Conservation (phyloP, 2,329 filamentous ascomycete genomes). For the Colletotrichum sp. region DNA sequence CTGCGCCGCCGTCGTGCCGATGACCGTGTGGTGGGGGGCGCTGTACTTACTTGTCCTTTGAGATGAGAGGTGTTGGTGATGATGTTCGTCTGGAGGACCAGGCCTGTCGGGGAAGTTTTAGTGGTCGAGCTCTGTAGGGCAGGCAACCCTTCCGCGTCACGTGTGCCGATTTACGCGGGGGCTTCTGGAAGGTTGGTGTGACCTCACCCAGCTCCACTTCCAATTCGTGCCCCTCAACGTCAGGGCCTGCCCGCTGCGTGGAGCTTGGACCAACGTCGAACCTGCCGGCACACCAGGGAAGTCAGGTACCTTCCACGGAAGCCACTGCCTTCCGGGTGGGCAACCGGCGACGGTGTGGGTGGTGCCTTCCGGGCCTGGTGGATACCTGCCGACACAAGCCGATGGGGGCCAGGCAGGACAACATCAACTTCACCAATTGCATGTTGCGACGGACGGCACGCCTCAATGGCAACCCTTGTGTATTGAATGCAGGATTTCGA, state of each 20-base stretch:
- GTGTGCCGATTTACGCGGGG: not conserved
- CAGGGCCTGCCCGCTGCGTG: not conserved
- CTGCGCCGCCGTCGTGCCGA: not conserved
- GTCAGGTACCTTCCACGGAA: not conserved
- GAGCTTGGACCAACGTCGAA: not conserved
- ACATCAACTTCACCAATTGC: no score
- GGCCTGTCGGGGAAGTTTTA: conserved; percentile 13
- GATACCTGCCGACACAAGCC: not conserved
- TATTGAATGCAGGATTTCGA: not conserved
- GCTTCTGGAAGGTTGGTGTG: not conserved
- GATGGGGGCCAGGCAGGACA: not conserved
- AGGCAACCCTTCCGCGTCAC: conserved; percentile 20
- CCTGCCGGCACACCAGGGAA: not conserved
- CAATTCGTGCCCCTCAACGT: not conserved
- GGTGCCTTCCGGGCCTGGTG: not conserved
- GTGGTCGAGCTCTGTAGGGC: conserved; percentile 20
- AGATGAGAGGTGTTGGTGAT: conserved; percentile 25
- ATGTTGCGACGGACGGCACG: not conserved
- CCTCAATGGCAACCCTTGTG: not conserved
- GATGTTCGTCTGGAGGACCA: conserved; percentile 14
- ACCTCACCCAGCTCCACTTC: not conserved
- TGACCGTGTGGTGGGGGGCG: not conserved
- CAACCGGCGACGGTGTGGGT: not conserved
- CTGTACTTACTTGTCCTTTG: conserved; percentile 22
- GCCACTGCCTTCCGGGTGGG: not conserved